These are phyloP conservation scores for Cymbopogon flexuosus DNA, from an alignment of 202 grass and related monocot species.

Conservation along the genomic window DNA sequence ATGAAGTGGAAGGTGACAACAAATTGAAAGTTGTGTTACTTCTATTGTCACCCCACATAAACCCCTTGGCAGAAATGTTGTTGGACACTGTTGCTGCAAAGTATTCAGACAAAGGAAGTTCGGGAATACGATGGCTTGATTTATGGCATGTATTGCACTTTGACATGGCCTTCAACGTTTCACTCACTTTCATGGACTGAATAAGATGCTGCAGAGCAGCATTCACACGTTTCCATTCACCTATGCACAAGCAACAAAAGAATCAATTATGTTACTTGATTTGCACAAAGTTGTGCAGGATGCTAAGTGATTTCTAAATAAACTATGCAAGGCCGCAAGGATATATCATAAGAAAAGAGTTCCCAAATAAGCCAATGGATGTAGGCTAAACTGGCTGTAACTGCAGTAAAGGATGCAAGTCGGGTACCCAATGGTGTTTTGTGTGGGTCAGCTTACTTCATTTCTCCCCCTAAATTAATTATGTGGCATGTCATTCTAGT, in stretches of 20 bases:
- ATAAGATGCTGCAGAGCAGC: slow-evolving; percentile 66
- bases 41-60: slow-evolving; percentile 69
- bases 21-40: slow-evolving; percentile 43
- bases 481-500: background rate
- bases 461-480: background rate
- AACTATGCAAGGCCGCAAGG: background rate
- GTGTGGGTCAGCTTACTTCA: background rate
- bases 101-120: slow-evolving; percentile 60
- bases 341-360: slow-evolving; percentile 12
- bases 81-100: slow-evolving; percentile 40
- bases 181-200: slow-evolving; percentile 48
- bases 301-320: background rate
- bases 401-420: background rate
- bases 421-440: background rate
- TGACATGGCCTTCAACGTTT: slow-evolving; percentile 17
- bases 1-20: slow-evolving; percentile 44
- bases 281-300: slow-evolving; percentile 28
- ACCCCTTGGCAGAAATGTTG: slow-evolving; percentile 49
- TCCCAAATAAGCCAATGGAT: background rate
- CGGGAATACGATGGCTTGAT: slow-evolving; percentile 41
- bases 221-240: slow-evolving; percentile 78
- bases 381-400: background rate
- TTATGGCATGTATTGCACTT: slow-evolving; percentile 43
- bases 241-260: slow-evolving; percentile 42
- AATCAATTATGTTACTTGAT: slow-evolving; percentile 22